Base-by-base conservation (phyloP, 495 filamentous ascomycete species). In the Tuber magnatum region DNA sequence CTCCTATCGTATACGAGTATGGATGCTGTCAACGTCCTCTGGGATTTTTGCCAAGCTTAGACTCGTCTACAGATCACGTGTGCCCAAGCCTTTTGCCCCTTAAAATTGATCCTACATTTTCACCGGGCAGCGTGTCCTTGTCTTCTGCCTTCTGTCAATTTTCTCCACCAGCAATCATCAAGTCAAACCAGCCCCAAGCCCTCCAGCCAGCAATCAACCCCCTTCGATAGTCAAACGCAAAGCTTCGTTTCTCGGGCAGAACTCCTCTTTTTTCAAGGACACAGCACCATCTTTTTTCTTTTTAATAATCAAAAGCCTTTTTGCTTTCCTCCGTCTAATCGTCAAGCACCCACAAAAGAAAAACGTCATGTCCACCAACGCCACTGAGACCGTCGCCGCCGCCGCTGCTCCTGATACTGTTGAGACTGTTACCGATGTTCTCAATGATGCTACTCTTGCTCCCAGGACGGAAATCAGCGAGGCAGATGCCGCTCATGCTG, bases 401-500 rank as follows among this genome's bases (percentile, higher is more conserved):
- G 83, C 86, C 81, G 85, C 86, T 85, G 78, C 85, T 84, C 70
- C 78, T 24, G 78, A 84, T 79, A 81, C 83, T 77, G 89, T 92
- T 86, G 88, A 93, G 83, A 91, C 92, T 88, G 91, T 92, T 86
- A 91, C 93, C 86, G 92, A 93, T 86, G 87, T 93, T 89, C 86
- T 92, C 89, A 88, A 89, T 86, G 91, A 91, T 85, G 89, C 89
- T 84, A 87, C 88, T 82, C 84, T 92, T 85, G 83, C 88, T 83
- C 84, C 85, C 80, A 84, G 83, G 74, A 83, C 85, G 83, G 87
- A 87, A 81, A 73, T 42, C 14, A 75, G 56, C 71, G 83, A 86
- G 75, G 84, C 88, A 76, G 87, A 87, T 80, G 86, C 87, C 71
- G 94, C 94, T 83, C 94, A 94, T 78, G 90, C 94, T 83, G 93